Evolutionary conservation across 495 filamentous ascomycete genomes (phyloP).

Genomic region (Podospora bellae-mahoneyi): DNA sequence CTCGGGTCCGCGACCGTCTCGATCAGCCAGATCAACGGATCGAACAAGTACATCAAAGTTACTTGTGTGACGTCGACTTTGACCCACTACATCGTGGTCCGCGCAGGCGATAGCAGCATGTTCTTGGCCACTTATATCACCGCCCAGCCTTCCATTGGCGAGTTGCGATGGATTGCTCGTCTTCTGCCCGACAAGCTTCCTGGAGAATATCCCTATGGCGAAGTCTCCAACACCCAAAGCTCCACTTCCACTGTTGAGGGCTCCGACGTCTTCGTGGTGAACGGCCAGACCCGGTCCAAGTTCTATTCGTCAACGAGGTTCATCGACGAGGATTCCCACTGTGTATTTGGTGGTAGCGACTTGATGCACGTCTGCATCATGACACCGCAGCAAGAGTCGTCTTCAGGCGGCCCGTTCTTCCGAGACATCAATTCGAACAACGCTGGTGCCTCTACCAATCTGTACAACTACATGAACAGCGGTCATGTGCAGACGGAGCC

Average conservation of each 20-base stretch:
- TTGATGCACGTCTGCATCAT: slow-evolving; percentile 52
- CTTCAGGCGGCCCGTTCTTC: slow-evolving; percentile 58
- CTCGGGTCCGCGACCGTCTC: slow-evolving; percentile 58
- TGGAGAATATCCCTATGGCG: slow-evolving; percentile 51
- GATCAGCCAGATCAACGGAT: slow-evolving; percentile 41
- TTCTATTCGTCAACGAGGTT: slow-evolving; percentile 66
- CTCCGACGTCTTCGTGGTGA: slow-evolving; percentile 59
- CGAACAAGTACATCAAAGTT: slow-evolving; percentile 54
- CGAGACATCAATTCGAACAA: slow-evolving; percentile 66
- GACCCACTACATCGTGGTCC: slow-evolving; percentile 62
- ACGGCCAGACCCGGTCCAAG: slow-evolving; percentile 62
- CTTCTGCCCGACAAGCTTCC: slow-evolving; percentile 55
- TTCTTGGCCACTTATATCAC: slow-evolving; percentile 64
- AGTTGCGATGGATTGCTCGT: slow-evolving; percentile 63
- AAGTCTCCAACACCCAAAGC: slow-evolving; percentile 48
- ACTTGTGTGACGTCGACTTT: slow-evolving; percentile 58
- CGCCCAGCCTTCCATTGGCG: slow-evolving; percentile 56
- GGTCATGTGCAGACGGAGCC: slow-evolving; percentile 61
- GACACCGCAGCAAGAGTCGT: slow-evolving; percentile 49
- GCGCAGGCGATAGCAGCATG: slow-evolving; percentile 55
- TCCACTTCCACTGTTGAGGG: slow-evolving; percentile 55
- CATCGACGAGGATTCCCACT: slow-evolving; percentile 64
- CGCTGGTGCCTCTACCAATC: slow-evolving; percentile 52
- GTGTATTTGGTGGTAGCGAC: slow-evolving; percentile 48
- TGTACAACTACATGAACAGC: slow-evolving; percentile 70